Base-by-base conservation (phyloP, 2,329 filamentous ascomycete genomes). In the Phialophora chinensis region DNA sequence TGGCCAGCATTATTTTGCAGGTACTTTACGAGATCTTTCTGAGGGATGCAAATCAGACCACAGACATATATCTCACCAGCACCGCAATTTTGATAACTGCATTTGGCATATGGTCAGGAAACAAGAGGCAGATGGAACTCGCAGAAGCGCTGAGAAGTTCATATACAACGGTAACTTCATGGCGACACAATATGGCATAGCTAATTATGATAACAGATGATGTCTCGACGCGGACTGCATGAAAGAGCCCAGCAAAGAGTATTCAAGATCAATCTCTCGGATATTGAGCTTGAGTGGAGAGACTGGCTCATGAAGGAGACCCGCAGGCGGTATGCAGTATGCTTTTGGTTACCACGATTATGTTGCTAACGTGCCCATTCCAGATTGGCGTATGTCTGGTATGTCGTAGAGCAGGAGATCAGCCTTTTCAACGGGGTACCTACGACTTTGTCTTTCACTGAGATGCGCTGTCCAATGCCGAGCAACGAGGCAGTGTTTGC, bases 81-180 rank as follows among this genome's bases (percentile, higher is more conserved):
- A 56, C 53, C 29, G 53, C 53, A 23, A 56, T 56, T 7, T 33
- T 56, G 29, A 56, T 56, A 35, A 56, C 53, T 35, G 53, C 53
- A 12, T 56, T 56, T 56, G 53, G 53, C 17, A 56, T 56, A 33
- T 56, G 53, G 53, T 56, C 53, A 35, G 53, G 53, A 4, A 56
- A 56, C 53, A 56, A 56, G 53, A 33, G 53, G 12, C 53, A 56
- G 53, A 56, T 56, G 53, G 53, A 56, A 56, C 53, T 56, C 23
- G 53, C 53, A 23, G 53, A 56, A 56, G 53, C 53, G 17, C 53
- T 56, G 17, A 56, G 53, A 56, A 56, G 53, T 20, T 56, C 53
- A 35, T 56, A 56, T 14, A 56, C 53, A 20, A 56, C 53, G 53
- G 53, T 35, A 56, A 35, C 5, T 23, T 56, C 5, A 20, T 56